These are phyloP conservation scores for Ogataea sp. DNA, from an alignment of 805 yeast species.

Conservation along the genomic window DNA sequence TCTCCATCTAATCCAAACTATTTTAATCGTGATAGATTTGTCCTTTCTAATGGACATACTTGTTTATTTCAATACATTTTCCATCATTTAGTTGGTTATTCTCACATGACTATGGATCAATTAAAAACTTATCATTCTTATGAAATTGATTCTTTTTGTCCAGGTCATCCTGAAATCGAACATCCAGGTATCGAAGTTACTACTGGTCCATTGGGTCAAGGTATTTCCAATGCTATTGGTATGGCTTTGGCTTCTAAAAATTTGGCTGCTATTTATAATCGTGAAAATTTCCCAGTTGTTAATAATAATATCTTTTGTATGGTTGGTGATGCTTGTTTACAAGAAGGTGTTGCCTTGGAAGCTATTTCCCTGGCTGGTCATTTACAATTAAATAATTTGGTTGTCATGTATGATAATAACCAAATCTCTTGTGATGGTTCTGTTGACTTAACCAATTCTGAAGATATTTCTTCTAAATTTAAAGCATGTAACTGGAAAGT, in stretches of 20 bases:
- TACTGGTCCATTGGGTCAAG: slow-evolving; percentile 36
- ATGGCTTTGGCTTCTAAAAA: slow-evolving; percentile 30
- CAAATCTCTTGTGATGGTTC: slow-evolving; percentile 31
- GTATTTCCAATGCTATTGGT: slow-evolving; percentile 32
- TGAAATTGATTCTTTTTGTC: slow-evolving; percentile 20
- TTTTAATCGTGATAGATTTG: slow-evolving; percentile 30
- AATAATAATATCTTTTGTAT: slow-evolving; percentile 24
- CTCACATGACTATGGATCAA: slow-evolving; percentile 26
- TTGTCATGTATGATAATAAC: slow-evolving; percentile 29
- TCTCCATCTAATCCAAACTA: slow-evolving; percentile 24
- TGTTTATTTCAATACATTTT: slow-evolving; percentile 25
- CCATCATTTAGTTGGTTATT: slow-evolving; percentile 24
- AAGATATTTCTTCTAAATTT: slow-evolving; percentile 25
- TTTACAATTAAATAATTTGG: slow-evolving; percentile 27
- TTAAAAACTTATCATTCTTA: slow-evolving; percentile 25
- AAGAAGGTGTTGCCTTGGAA: slow-evolving; percentile 32
- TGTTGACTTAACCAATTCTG: slow-evolving; percentile 25
- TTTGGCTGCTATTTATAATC: slow-evolving; percentile 26
- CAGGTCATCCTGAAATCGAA: slow-evolving; percentile 35
- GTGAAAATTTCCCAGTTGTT: slow-evolving; percentile 23
- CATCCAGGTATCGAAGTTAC: slow-evolving; percentile 30
- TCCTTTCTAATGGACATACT: slow-evolving; percentile 30
- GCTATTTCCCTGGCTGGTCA: slow-evolving; percentile 33
- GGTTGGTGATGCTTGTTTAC: slow-evolving; percentile 33
- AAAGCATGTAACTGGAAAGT: slow-evolving; percentile 29